Conservation (phyloP, 495 filamentous ascomycete genomes). For the Podospora bellae-mahoneyi region DNA sequence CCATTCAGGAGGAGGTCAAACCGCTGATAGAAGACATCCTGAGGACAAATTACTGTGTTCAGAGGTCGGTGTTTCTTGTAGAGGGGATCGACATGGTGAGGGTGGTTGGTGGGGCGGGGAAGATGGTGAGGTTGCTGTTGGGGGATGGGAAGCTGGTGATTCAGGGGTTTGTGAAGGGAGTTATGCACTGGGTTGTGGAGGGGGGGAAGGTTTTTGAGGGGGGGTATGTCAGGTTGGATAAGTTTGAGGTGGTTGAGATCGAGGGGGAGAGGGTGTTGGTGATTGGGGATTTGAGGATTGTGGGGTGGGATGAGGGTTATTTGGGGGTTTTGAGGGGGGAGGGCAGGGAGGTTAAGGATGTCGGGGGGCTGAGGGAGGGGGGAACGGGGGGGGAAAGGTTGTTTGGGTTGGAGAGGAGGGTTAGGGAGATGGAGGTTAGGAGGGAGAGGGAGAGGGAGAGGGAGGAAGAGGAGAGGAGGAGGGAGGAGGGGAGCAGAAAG, state of each 20-base stretch:
- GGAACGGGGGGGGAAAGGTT: slow-evolving; percentile 3
- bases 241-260: slow-evolving; percentile 23
- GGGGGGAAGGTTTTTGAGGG: slow-evolving; percentile 37
- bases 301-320: slow-evolving; percentile 41
- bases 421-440: neutral
- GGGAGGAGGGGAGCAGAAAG: neutral
- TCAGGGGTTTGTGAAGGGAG: slow-evolving; percentile 40
- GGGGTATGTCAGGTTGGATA: slow-evolving; percentile 39
- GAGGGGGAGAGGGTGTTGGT: slow-evolving; percentile 32
- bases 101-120: slow-evolving; percentile 7
- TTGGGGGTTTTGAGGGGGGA: slow-evolving; percentile 23
- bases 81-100: slow-evolving; percentile 38
- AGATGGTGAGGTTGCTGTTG: slow-evolving; percentile 34
- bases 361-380: slow-evolving; percentile 12
- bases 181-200: slow-evolving; percentile 40
- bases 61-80: slow-evolving; percentile 44
- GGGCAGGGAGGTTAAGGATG: slow-evolving; percentile 13
- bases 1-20: slow-evolving; percentile 44
- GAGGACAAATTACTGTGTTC: slow-evolving; percentile 37
- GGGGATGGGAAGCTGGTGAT: slow-evolving; percentile 46
- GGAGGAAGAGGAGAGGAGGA: slow-evolving; percentile 1
- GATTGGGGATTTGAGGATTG: slow-evolving; percentile 38
- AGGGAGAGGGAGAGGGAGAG: neutral
- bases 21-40: slow-evolving; percentile 48
- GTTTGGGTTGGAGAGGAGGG: neutral